phyloP scores from a whole-genome alignment of 805 yeast species.

The Priceomyces medius region DNA sequence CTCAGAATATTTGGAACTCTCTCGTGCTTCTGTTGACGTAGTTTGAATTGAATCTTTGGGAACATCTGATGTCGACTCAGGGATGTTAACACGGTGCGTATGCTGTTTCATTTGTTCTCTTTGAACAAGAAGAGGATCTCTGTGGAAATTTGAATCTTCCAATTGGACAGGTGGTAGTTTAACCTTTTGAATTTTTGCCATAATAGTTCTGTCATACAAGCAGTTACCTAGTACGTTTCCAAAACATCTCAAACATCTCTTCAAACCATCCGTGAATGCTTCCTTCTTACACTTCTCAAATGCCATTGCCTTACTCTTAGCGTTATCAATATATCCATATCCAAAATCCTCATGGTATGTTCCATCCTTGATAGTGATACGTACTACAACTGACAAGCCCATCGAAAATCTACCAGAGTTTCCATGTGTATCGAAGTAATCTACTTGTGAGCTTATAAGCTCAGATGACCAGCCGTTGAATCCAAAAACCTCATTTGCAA shows the following conservation, averaged over 20 bases:
- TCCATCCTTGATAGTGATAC: constrained; percentile 77
- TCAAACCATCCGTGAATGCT: constrained; percentile 81
- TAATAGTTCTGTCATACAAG: constrained; percentile 71
- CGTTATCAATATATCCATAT: constrained; percentile 69
- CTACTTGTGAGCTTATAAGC: constrained; percentile 61
- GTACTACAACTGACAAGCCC: constrained; percentile 69
- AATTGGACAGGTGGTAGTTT: constrained; percentile 29
- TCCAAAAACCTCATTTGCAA: constrained; percentile 81
- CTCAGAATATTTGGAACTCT: not conserved
- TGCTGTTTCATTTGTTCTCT: constrained; percentile 23
- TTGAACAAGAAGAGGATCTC: constrained; percentile 35
- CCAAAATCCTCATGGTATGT: constrained; percentile 80
- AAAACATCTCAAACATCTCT: constrained; percentile 74
- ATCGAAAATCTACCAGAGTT: constrained; percentile 53
- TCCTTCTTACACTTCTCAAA: constrained; percentile 80
- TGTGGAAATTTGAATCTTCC: constrained; percentile 31
- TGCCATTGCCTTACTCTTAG: constrained; percentile 67
- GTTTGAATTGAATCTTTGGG: not conserved
- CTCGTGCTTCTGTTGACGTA: not conserved
- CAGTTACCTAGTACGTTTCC: constrained; percentile 83
- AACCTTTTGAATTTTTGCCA: constrained; percentile 49
- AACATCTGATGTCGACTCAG: not conserved
- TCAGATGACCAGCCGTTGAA: constrained; percentile 84
- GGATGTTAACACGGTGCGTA: constrained; percentile 7
- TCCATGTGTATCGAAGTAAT: constrained; percentile 64